Evolutionary conservation across 495 filamentous ascomycete species (phyloP).

Genomic region (Penicillium desertorum): DNA sequence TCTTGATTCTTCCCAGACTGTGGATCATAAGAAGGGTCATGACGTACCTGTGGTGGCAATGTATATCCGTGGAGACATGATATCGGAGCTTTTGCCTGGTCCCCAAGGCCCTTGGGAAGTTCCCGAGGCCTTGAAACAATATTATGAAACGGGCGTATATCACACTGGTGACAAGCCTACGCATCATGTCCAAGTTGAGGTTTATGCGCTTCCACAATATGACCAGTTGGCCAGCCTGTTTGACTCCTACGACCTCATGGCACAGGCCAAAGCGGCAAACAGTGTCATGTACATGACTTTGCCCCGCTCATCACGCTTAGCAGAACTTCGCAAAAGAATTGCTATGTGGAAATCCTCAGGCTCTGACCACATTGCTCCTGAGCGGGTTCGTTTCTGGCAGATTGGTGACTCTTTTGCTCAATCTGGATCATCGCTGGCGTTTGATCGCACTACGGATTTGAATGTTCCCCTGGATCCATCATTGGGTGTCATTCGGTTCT

Average conservation of each 20-base stretch:
- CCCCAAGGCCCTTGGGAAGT: conserved; percentile 46
- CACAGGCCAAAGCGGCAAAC: conserved; percentile 39
- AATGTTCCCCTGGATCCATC: conserved; percentile 35
- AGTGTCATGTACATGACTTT: conserved; percentile 45
- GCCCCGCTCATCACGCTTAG: conserved; percentile 38
- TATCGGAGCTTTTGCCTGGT: conserved; percentile 43
- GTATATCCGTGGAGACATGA: conserved; percentile 58
- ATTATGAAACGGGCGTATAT: conserved; percentile 39
- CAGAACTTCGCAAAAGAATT: conserved; percentile 47
- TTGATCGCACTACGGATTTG: conserved; percentile 40
- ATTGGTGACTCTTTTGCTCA: conserved; percentile 41
- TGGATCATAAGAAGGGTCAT: conserved; percentile 50
- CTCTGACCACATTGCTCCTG: conserved; percentile 25
- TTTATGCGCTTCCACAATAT: conserved; percentile 41
- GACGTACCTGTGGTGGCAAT: conserved; percentile 58
- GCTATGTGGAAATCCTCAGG: conserved; percentile 34
- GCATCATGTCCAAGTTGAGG: conserved; percentile 41
- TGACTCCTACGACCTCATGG: conserved; percentile 49
- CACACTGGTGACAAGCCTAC: conserved; percentile 15
- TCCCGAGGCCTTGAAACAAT: conserved; percentile 34
- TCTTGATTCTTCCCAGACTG: conserved; percentile 35
- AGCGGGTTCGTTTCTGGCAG: conserved; percentile 46
- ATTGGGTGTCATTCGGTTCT: conserved; percentile 37
- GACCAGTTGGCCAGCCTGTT: conserved; percentile 42
- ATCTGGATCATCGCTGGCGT: conserved; percentile 37